Conservation (phyloP, 1,284 basidiomycete species). For the Vanrija pseudolonga region DNA sequence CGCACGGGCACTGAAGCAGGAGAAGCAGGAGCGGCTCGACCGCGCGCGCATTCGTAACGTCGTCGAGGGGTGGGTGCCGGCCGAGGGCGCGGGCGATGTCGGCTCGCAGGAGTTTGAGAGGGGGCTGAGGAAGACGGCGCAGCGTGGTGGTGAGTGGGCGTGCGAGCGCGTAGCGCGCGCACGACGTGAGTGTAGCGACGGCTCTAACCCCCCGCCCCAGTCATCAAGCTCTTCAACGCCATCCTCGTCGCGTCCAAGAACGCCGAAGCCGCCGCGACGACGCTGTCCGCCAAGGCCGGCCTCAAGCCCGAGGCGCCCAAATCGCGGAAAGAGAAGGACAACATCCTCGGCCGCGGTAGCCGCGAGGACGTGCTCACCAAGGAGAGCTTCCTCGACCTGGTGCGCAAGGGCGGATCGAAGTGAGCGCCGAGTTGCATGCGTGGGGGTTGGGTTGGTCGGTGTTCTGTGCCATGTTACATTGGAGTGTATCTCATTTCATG, state of each 20-base stretch:
- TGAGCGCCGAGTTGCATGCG: too few species aligned
- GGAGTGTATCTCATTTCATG: too few species aligned
- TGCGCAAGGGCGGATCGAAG: slow-evolving; percentile 37
- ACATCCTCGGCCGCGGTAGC: slow-evolving; percentile 45
- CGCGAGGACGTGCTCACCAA: slow-evolving; percentile 47
- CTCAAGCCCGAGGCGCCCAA: slow-evolving; percentile 36
- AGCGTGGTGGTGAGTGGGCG: slow-evolving; percentile 48
- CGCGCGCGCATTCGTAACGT: slow-evolving; percentile 43
- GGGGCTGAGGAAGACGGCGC: slow-evolving; percentile 48
- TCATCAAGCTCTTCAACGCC: slow-evolving; percentile 52
- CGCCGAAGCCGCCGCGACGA: slow-evolving; percentile 30
- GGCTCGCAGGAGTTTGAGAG: slow-evolving; percentile 49
- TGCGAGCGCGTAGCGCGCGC: not conserved
- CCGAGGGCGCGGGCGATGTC: slow-evolving; percentile 25
- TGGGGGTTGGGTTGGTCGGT: too few species aligned
- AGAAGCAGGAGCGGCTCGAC: slow-evolving; percentile 45
- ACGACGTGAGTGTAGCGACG: too few species aligned
- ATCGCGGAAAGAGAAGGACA: slow-evolving; percentile 48
- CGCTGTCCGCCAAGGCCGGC: slow-evolving; percentile 30
- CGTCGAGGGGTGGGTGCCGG: slow-evolving; percentile 44
- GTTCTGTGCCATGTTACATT: too few species aligned
- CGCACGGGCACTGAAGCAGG: slow-evolving; percentile 31
- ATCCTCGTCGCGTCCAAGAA: slow-evolving; percentile 47
- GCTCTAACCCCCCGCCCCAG: slow-evolving; percentile 21
- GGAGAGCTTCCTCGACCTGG: slow-evolving; percentile 51